phyloP scores from a whole-genome alignment of 345 rosid genomes.

The Gossypium sturtianum region DNA sequence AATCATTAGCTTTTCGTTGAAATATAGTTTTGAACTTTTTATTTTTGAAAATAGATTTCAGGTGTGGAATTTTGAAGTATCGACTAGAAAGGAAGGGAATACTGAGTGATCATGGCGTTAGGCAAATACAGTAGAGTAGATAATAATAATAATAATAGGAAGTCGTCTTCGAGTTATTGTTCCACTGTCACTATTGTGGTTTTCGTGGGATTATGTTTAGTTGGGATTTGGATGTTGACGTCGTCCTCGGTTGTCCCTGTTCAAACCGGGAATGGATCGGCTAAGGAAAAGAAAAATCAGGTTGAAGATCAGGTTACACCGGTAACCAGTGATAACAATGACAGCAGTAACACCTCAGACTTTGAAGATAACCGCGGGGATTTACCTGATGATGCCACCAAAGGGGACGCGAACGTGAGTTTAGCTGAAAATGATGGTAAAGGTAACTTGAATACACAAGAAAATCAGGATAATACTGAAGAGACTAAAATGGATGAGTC shows the following conservation, averaged over 20 bases:
- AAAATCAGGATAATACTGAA: slow-evolving; percentile 29
- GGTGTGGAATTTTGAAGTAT: background rate
- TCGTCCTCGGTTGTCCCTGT: slow-evolving; percentile 69
- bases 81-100: background rate
- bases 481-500: slow-evolving; percentile 23
- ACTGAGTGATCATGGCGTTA: slow-evolving; percentile 45
- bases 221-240: slow-evolving; percentile 96
- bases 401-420: slow-evolving; percentile 40
- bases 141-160: slow-evolving; percentile 11
- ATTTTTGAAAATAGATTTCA: background rate
- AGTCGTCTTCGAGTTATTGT: slow-evolving; percentile 68
- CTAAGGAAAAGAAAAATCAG: slow-evolving; percentile 52
- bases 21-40: background rate
- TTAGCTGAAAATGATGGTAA: slow-evolving; percentile 27
- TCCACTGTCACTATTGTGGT: slow-evolving; percentile 71
- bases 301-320: slow-evolving; percentile 37
- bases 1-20: background rate
- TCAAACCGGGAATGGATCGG: slow-evolving; percentile 48
- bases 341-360: slow-evolving; percentile 22
- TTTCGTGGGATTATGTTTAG: slow-evolving; percentile 86
- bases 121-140: slow-evolving; percentile 75
- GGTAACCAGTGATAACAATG: slow-evolving; percentile 29
- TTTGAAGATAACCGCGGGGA: slow-evolving; percentile 61
- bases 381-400: slow-evolving; percentile 56
- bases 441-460: slow-evolving; percentile 20